These are phyloP conservation scores for Incumbomyces delicatus DNA, from an alignment of 2,329 filamentous ascomycete genomes.

Conservation along the genomic window DNA sequence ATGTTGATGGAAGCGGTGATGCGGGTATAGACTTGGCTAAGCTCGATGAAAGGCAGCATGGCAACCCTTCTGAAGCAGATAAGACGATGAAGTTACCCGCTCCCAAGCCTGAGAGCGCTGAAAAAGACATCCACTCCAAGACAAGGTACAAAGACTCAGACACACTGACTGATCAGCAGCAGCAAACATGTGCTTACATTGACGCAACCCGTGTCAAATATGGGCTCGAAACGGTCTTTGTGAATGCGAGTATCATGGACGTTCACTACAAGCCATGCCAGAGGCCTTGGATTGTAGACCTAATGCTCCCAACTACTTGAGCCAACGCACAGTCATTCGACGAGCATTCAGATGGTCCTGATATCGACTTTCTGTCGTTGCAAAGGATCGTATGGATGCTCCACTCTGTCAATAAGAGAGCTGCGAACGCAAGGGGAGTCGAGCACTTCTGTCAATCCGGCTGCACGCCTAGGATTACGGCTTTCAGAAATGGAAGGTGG, in stretches of 20 bases:
- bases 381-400: too few relatives aligned
- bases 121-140: background rate
- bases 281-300: slow-evolving; percentile 47
- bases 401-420: too few relatives aligned
- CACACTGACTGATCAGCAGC: background rate
- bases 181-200: slow-evolving; percentile 14
- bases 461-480: background rate
- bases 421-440: too few relatives aligned
- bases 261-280: slow-evolving; percentile 40
- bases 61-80: background rate
- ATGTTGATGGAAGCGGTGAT: too few relatives aligned
- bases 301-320: slow-evolving; percentile 33
- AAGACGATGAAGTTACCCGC: background rate
- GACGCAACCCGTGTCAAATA: slow-evolving; percentile 31
- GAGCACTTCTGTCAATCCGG: background rate
- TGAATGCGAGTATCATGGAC: slow-evolving; percentile 50
- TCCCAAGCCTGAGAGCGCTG: background rate
- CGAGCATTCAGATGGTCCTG: background rate
- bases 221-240: slow-evolving; percentile 46
- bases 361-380: too few relatives aligned
- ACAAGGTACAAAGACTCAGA: background rate
- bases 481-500: background rate
- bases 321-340: background rate
- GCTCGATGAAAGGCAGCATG: background rate
- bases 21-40: background rate